Base-by-base conservation (phyloP, 495 filamentous ascomycete genomes). In the Penicilliopsis zonata region DNA sequence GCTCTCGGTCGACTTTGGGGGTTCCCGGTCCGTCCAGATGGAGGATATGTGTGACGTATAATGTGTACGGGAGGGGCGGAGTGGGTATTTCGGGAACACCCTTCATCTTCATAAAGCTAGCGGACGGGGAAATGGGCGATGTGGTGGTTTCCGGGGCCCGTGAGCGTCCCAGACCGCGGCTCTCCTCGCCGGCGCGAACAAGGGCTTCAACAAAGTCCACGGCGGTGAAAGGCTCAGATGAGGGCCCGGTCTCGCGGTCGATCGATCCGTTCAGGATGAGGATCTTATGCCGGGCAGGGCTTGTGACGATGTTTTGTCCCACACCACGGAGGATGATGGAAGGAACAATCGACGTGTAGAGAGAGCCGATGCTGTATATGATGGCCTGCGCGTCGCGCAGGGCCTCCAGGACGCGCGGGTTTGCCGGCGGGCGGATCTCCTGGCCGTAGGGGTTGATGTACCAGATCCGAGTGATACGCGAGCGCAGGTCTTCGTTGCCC, bases 391-490 rank as follows among this genome's bases (percentile, higher is more conserved):
- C 70, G 18, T 53, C 50, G 9, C 61, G 49, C 0, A 95, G 47
- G 16, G 80, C 73, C 6, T 69, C 64, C 2, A 94, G 41, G 0
- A 88, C 85, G 15, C 82, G 76, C 0, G 83, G 78, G 46, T 93
- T 95, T 1, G 83, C 78, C 0, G 72, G 57, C 0, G 82, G 82
- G 15, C 76, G 69, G 49, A 96, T 94, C 55, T 94, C 86, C 44
- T 78, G 72, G 16, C 88, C 88, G 58, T 94, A 96, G 1, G 86
- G 86, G 53, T 94, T 95, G 57, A 96, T 95, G 59, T 95, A 96
- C 85, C 83, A 95, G 40, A 96, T 69, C 5, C 88, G 68, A 42
- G 72, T 59, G 41, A 96, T 94, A 22, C 80, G 72, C 5, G 78
- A 69, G 0, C 80, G 69, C 5, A 95, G 67, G 33, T 85, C 80